Evolutionary conservation across 1,284 basidiomycete genomes (phyloP), one percentile per base, ranked within the genome.

Genomic region (Microbotryomycetes sp.): DNA sequence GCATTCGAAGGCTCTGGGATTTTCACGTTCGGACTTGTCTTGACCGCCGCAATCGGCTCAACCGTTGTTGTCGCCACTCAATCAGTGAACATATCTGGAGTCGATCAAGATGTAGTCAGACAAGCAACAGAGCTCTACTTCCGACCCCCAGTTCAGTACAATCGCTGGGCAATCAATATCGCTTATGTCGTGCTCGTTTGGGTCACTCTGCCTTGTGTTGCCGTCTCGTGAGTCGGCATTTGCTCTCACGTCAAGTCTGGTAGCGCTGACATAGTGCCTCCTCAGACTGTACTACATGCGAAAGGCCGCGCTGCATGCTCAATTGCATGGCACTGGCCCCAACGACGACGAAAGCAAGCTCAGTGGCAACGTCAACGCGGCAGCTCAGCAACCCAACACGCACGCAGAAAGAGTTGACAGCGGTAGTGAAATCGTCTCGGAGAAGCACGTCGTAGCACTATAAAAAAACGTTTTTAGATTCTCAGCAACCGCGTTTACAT

Each of bases 141-240:
- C 53, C 63, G 63, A 32, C 66, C 66, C 5, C 66, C 66, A 2
- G 28, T 62, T 4, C 28, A 30, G 7, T 67, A 67, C 66, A 47
- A 36, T 16, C 22, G 54, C 22, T 67, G 66, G 66, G 60, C 63
- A 1, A 60, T 65, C 60, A 67, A 67, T 58, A 49, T 62, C 15
- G 66, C 66, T 2, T 60, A n/a, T 15, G 47, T 64, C 19, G 31
- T 51, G 3, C 26, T 67, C 5, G 15, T 67, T 4, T 67, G 65
- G 65, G 26, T 53, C 6, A 63, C 59, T 0, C 56, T 55, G 45
- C 16, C 58, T 14, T 53, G 28, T 3, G 59, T 58, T 46, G 58
- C 62, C 31, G 47, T 54, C 3, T 48, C 62, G 54, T 56, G 22
- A 19, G 56, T 48, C 6, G n/a, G n/a, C n/a, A n/a, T n/a, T n/a